These are phyloP conservation scores for Cyclotella sp. DNA, from an alignment of 108 stramenopile species.

Conservation along the genomic window DNA sequence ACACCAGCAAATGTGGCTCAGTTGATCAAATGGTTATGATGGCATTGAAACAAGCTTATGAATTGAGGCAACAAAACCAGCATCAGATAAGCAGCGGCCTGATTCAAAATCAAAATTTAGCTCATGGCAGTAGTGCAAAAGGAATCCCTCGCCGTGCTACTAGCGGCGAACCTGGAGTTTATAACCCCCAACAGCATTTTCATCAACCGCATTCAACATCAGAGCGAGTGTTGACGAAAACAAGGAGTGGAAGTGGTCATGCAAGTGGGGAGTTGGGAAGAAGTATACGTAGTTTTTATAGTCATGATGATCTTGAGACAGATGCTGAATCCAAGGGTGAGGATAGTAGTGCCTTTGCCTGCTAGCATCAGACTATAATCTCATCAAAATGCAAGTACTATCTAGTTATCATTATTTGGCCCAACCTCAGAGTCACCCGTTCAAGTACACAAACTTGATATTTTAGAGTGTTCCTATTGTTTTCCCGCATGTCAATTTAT, in stretches of 20 bases:
- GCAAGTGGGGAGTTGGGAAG: neutral
- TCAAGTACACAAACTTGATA: too few relatives aligned
- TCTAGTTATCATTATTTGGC: neutral
- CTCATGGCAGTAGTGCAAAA: neutral
- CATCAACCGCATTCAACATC: neutral
- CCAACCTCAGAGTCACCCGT: too few relatives aligned
- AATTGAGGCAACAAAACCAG: neutral
- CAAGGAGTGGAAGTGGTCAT: neutral
- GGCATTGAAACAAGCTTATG: slow-evolving; percentile 14
- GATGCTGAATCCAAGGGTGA: neutral
- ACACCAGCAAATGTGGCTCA: neutral
- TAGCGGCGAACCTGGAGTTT: neutral
- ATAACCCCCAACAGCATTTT: neutral
- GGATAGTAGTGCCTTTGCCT: slow-evolving; percentile 13
- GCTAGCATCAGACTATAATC: neutral
- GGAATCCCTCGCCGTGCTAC: neutral
- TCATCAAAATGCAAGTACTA: neutral
- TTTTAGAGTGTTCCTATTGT: too few relatives aligned
- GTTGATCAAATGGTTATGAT: slow-evolving; percentile 15
- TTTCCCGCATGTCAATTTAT: too few relatives aligned
- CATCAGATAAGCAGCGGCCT: neutral
- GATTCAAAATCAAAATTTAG: too few relatives aligned
- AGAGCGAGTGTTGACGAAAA: neutral
- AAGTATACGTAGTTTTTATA: slow-evolving; percentile 5
- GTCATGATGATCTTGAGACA: neutral